phyloP scores from a whole-genome alignment of 2,329 filamentous ascomycete species.

The Penicillium polonicum region DNA sequence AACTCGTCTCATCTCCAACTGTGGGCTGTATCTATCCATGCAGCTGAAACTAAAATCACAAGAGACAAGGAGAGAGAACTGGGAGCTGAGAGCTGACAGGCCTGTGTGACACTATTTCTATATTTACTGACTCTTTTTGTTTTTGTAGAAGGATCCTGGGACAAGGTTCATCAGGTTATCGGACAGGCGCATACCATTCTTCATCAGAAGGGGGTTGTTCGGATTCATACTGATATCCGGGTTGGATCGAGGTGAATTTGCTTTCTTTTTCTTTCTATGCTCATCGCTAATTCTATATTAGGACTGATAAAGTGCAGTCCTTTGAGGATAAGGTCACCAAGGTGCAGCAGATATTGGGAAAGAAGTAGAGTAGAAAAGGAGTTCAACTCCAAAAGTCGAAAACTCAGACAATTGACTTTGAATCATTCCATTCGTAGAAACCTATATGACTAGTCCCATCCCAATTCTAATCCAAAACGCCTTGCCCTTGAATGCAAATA shows the following conservation, averaged over 20 bases:
- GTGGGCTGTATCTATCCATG: not conserved
- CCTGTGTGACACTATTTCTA: not conserved
- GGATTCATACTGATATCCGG: conserved; percentile 86
- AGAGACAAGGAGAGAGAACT: not conserved
- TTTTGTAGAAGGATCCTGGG: conserved; percentile 80
- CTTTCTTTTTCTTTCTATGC: not conserved
- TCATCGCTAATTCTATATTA: conserved; percentile 31
- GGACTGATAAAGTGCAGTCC: conserved; percentile 82
- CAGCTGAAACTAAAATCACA: not conserved
- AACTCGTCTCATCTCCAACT: not conserved
- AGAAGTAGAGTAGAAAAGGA: conserved; percentile 14
- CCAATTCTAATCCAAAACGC: not conserved
- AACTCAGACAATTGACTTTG: not conserved
- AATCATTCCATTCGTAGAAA: conserved; percentile 5
- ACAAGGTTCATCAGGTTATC: conserved; percentile 78
- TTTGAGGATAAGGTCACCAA: conserved; percentile 74
- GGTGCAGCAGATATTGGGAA: conserved; percentile 54
- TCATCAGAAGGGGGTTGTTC: conserved; percentile 71
- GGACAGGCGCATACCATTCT: conserved; percentile 81
- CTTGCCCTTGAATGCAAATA: not conserved
- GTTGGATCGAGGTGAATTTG: conserved; percentile 70
- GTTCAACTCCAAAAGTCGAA: not conserved
- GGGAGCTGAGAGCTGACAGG: not conserved
- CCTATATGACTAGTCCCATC: not conserved
- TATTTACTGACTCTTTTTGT: not conserved